These are phyloP conservation scores for Lepiota venenata DNA, from an alignment of 768 basidiomycete genomes.

Conservation along the genomic window DNA sequence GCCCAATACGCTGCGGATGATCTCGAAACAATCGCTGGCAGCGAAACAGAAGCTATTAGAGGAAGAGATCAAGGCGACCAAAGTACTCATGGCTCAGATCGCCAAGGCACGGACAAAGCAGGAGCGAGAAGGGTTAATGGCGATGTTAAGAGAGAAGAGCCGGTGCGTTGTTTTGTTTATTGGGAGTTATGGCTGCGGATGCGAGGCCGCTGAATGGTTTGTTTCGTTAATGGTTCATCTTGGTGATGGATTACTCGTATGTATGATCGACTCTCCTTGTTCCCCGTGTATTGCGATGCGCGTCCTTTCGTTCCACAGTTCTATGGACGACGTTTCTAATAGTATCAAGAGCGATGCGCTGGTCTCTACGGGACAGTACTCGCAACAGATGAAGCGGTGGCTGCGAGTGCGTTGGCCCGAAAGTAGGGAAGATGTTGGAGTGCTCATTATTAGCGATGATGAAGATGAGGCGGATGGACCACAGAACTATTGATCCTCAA, in stretches of 20 bases:
- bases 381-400: conserved; percentile 14
- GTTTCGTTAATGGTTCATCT: conserved; percentile 15
- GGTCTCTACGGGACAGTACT: conserved; percentile 3
- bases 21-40: conserved; percentile 29
- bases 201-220: not conserved
- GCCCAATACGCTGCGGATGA: not conserved
- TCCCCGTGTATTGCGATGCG: not conserved
- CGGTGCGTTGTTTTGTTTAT: conserved; percentile 41
- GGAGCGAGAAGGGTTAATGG: conserved; percentile 46
- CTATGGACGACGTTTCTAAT: conserved; percentile 10
- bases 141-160: conserved; percentile 44
- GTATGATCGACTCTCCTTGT: not conserved
- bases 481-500: not conserved
- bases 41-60: conserved; percentile 47
- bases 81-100: conserved; percentile 45
- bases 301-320: not conserved
- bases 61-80: conserved; percentile 50
- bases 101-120: conserved; percentile 42
- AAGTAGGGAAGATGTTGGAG: conserved; percentile 33
- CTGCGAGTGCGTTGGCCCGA: conserved; percentile 43
- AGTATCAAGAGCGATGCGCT: conserved; percentile 7
- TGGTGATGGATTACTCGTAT: not conserved
- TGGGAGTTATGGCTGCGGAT: conserved; percentile 10
- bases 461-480: conserved; percentile 33
- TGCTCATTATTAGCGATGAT: conserved; percentile 51